Conservation (phyloP, 306 rosid genomes). For the Dicorynia guianensis region DNA sequence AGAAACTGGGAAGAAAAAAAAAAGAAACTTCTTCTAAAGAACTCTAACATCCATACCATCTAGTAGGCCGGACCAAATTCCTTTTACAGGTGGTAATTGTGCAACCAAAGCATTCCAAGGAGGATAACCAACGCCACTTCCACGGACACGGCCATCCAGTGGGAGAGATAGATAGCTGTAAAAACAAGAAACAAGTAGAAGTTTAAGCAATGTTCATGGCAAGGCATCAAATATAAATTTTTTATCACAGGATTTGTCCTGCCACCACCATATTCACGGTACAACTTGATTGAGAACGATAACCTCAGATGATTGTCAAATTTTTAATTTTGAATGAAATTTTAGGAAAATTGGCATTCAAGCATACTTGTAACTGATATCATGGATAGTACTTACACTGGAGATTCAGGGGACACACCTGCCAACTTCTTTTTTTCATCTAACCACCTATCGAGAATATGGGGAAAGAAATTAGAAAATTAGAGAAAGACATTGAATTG, state of each 20-base stretch:
- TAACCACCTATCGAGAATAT: conserved; percentile 69
- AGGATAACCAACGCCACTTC: conserved; percentile 93
- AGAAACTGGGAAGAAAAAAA: not conserved
- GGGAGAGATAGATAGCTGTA: conserved; percentile 87
- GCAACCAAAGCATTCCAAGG: conserved; percentile 98
- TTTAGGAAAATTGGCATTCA: conserved; percentile 2
- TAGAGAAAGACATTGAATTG: conserved; percentile 18
- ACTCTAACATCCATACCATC: conserved; percentile 98
- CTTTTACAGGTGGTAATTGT: conserved; percentile 87
- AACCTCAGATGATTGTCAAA: conserved; percentile 18
- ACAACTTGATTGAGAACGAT: conserved; percentile 6
- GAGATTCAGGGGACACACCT: conserved; percentile 77
- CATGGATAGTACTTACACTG: conserved; percentile 70
- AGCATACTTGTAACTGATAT: conserved; percentile 1
- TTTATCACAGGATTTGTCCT: not conserved
- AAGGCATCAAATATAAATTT: conserved; percentile 8
- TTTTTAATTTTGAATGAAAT: conserved; percentile 4
- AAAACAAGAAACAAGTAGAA: not conserved
- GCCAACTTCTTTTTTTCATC: conserved; percentile 91
- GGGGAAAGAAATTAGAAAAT: not conserved
- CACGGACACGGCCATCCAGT: conserved; percentile 93
- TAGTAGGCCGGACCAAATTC: conserved; percentile 91
- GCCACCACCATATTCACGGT: not conserved
- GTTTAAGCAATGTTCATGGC: conserved; percentile 16
- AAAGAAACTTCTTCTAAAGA: conserved; percentile 53